Percentiles rank a stretch among this genome's conserved stretches.
phyloP scores from a whole-genome alignment of 345 rosid genomes.

The Linum tenue region DNA sequence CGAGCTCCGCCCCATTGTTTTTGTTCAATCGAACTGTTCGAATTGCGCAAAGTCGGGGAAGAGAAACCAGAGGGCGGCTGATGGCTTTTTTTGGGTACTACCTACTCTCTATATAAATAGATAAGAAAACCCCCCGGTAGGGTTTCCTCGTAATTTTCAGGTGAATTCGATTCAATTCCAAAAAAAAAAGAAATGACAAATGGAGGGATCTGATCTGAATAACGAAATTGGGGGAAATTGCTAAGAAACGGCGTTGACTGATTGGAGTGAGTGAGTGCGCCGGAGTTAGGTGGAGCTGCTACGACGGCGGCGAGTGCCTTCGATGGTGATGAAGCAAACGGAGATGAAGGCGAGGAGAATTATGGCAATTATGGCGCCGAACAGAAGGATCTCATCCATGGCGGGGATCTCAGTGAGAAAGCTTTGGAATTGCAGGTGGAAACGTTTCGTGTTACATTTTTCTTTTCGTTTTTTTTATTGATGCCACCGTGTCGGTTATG shows the following conservation, averaged over 20 bases:
- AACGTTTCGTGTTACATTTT: no score
- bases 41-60: neutral
- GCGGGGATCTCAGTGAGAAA: neutral
- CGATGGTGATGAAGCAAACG: constrained; percentile 62
- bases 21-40: neutral
- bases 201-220: neutral
- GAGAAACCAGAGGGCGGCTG: neutral
- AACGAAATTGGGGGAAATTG: neutral
- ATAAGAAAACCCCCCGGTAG: no score
- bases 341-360: constrained; percentile 51
- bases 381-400: constrained; percentile 11
- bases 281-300: neutral
- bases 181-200: no score
- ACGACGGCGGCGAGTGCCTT: constrained; percentile 50
- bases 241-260: constrained; percentile 24
- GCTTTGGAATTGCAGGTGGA: no score
- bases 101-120: no score
- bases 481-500: no score
- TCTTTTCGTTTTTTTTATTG: no score
- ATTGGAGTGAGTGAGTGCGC: no score
- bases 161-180: no score
- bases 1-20: constrained; percentile 24
- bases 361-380: constrained; percentile 67
- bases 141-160: no score
- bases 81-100: constrained; percentile 1